Conservation (phyloP, 1,284 basidiomycete species). For the Moniliophthora roreri region DNA sequence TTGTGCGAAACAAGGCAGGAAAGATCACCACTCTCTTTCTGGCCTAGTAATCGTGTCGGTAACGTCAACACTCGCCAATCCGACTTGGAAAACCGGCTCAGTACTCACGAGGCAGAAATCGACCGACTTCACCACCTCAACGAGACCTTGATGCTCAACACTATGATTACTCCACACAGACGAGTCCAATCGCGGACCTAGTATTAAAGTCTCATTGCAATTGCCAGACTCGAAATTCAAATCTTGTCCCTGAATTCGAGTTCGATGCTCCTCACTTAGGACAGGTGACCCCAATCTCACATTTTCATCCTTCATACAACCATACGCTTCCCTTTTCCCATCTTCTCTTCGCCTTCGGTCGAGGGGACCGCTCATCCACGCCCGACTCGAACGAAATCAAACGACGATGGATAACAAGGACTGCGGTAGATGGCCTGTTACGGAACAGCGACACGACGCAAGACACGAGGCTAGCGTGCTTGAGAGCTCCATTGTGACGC, state of each 20-base stretch:
- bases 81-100: constrained; percentile 70
- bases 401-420: constrained; percentile 33
- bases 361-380: neutral
- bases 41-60: too few relatives aligned
- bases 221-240: constrained; percentile 1
- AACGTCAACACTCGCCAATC: constrained; percentile 74
- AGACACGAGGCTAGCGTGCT: constrained; percentile 54
- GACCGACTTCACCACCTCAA: constrained; percentile 77
- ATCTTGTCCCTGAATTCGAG: constrained; percentile 15
- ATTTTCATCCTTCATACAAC: constrained; percentile 8
- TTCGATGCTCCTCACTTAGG: constrained; percentile 16
- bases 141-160: constrained; percentile 82
- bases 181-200: constrained; percentile 29
- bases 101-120: constrained; percentile 74
- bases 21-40: too few relatives aligned
- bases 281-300: constrained; percentile 17
- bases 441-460: constrained; percentile 63
- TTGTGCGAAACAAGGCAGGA: too few relatives aligned
- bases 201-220: constrained; percentile 35
- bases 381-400: constrained; percentile 1
- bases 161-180: constrained; percentile 67
- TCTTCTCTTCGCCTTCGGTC: too few relatives aligned
- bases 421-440: constrained; percentile 42
- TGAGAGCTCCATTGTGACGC: constrained; percentile 48
- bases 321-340: neutral